Evolutionary conservation across 441 rosid species (phyloP), one percentile per base, ranked within the genome.

Genomic region (Brassica balearica): DNA sequence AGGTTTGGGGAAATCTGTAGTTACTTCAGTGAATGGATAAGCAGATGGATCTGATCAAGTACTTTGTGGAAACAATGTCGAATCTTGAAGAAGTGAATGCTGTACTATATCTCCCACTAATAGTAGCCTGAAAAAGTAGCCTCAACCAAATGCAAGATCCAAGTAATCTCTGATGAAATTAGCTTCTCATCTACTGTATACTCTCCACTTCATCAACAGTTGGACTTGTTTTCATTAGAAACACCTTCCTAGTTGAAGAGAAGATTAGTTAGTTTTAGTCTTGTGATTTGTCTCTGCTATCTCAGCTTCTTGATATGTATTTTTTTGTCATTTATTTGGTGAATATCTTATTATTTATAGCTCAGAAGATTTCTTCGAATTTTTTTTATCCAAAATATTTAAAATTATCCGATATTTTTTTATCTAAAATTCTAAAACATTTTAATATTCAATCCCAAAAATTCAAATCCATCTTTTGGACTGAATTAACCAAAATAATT

Each of bases 111-210:
- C 80, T 48, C 15, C 64, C 7, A 2, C 17, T 15, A 15, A 15
- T 15, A 15, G 17, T 15, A 8, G 74, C 41, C 61, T 61, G 38
- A 61, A 1, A 68, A 61, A 48, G 69, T 76, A 32, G 74, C 79
- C 23, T 76, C 79, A n/a, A 0, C 51, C 51, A 76, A 69, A 48
- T 76, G 79, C 74, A n/a, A 76, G 38, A 76, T 76, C 68, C 63
- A 61, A 32, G 41, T 76, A 29, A 69, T 76, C 68, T 76, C 69
- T 69, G 79, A 76, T 67, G 32, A 76, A 15, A 48, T 68, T 61
- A 67, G 67, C 68, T 43, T 25, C 51, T 68, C 68, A 46, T 11
- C 20, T 15, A 59, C 68, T 22, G 73, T 68, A 34, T 10, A 27
- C 68, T 59, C 71, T 38, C 34, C 34, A 61, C 56, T n/a, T 48